A percentile compares a stretch with the other conserved stretches of the same genome.
Evolutionary conservation across 2,329 filamentous ascomycete genomes (phyloP).

Genomic region (Fusarium sp.): DNA sequence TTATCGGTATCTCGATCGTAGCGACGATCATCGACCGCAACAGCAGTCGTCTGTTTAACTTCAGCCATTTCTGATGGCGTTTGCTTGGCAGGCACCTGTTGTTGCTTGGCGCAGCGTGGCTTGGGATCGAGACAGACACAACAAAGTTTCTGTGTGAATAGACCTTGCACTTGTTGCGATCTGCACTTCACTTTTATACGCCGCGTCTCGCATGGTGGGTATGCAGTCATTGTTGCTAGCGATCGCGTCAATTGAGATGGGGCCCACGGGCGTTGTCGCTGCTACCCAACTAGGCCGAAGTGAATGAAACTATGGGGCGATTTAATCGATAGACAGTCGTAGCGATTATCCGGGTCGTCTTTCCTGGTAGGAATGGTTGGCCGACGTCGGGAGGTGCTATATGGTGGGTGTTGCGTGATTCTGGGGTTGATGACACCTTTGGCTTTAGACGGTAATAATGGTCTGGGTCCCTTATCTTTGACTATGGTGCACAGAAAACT

Average conservation of each 20-base stretch:
- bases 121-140: background rate
- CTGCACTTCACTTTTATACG: background rate
- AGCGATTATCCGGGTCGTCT: background rate
- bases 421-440: slow-evolving; percentile 14
- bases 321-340: background rate
- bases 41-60: background rate
- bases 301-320: background rate
- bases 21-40: background rate
- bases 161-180: background rate
- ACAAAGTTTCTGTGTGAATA: background rate
- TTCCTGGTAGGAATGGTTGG: background rate
- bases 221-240: slow-evolving; percentile 30
- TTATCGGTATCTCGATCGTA: background rate
- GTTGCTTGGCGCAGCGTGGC: background rate
- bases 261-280: background rate
- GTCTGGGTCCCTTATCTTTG: background rate
- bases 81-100: background rate
- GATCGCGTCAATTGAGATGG: slow-evolving; percentile 29
- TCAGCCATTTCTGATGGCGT: background rate
- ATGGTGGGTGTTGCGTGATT: slow-evolving; percentile 11
- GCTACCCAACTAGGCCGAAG: background rate
- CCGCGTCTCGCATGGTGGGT: background rate
- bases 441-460: background rate
- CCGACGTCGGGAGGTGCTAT: slow-evolving; percentile 2
- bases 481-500: background rate